A percentile compares a stretch with the other conserved stretches of the same genome.
These are phyloP conservation scores for Pichia deserticola DNA, from an alignment of 805 yeast genomes.

Conservation along the genomic window DNA sequence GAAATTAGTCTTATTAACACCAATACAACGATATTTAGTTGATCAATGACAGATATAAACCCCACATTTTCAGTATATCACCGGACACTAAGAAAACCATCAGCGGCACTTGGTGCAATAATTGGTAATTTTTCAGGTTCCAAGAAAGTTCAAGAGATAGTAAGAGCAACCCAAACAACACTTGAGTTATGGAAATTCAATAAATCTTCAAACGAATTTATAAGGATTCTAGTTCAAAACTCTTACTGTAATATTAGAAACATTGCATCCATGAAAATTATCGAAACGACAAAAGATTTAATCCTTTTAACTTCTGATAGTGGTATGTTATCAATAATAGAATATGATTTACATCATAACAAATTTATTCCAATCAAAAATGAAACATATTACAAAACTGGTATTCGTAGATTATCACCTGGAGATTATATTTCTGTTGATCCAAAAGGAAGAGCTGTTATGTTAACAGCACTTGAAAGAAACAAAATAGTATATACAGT, in stretches of 20 bases:
- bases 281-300: conserved; percentile 48
- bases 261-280: conserved; percentile 42
- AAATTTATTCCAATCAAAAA: conserved; percentile 38
- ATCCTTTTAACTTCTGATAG: conserved; percentile 73
- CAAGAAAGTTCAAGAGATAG: conserved; percentile 52
- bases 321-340: conserved; percentile 54
- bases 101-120: conserved; percentile 46
- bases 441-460: conserved; percentile 59
- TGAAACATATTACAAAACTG: conserved; percentile 68
- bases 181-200: conserved; percentile 50
- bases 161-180: conserved; percentile 47
- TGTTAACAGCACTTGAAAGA: conserved; percentile 67
- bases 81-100: conserved; percentile 58
- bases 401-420: conserved; percentile 67
- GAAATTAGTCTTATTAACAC: no score
- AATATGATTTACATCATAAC: conserved; percentile 21
- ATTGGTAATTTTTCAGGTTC: conserved; percentile 61
- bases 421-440: conserved; percentile 68
- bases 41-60: conserved; percentile 15
- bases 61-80: conserved; percentile 53
- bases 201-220: conserved; percentile 48
- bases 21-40: no score
- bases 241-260: conserved; percentile 53
- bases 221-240: conserved; percentile 34
- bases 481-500: conserved; percentile 66